Base-by-base conservation (phyloP, 1,284 basidiomycete species). In the Pseudozyma pruni region DNA sequence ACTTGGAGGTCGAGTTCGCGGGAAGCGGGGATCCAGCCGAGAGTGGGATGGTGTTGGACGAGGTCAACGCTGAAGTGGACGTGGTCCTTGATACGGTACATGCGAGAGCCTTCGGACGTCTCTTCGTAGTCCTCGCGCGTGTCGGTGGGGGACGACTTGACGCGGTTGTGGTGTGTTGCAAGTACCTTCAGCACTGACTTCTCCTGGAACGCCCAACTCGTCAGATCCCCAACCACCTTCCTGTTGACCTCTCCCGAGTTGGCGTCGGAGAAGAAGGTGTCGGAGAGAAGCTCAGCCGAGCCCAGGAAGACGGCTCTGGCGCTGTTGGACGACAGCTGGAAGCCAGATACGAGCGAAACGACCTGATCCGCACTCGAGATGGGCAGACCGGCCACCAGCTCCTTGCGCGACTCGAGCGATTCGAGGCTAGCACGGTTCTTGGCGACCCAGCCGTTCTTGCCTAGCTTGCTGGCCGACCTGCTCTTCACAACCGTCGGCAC, bases 141-240 rank as follows among this genome's bases (percentile, higher is more conserved):
- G 40, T 82, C 80, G 13, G 41, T 29, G 1, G 46, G 33, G 19
- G 42, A 29, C 85, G 70, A 89, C 88, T 60, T 89, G 84, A 61
- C 87, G 86, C 81, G 90, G 88, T 83, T 49, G 60, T 98, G 94
- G 25, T 87, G 86, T 7, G 89, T 89, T 31, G 84, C 85, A 64
- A 92, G 89, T 59, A 97, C 89, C 23, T 92, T 89, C 44, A 96
- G 85, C 8, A 93, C 91, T 6, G 89, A 86, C 0, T 87, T 87
- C 83, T 96, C 91, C 78, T 94, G 91, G 88, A 98, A 96, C 2
- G 90, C 87, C 95, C 95, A 98, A 17, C 88, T 87, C 2, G 89
- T 87, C 46, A 98, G 83, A 74, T 95, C 92, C 42, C 86, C 83
- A 3, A 86, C 86, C 56, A 97, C 90, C 39, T 87, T 87, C 14